These are phyloP conservation scores for Aphanocladium album DNA, from an alignment of 2,329 filamentous ascomycete genomes.

Conservation along the genomic window DNA sequence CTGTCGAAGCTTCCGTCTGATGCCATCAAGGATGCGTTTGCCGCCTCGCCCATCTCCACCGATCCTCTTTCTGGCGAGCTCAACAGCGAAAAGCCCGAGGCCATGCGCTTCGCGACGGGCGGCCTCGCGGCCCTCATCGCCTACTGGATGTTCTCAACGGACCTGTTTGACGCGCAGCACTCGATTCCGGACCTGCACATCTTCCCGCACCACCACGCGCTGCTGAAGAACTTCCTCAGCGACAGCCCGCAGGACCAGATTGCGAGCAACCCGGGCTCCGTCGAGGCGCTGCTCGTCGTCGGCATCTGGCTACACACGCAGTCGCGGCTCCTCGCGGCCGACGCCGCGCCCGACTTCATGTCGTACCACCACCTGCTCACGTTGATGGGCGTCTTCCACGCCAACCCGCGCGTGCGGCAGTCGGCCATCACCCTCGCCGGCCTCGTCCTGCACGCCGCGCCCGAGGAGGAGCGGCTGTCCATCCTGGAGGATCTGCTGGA, in stretches of 20 bases:
- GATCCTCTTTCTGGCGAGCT: slow-evolving; percentile 44
- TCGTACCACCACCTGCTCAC: slow-evolving; percentile 56
- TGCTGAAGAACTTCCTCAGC: slow-evolving; percentile 51
- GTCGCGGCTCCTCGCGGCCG: slow-evolving; percentile 35
- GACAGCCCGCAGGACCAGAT: slow-evolving; percentile 46
- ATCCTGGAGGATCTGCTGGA: slow-evolving; percentile 62
- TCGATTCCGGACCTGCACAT: slow-evolving; percentile 49
- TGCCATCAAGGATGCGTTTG: slow-evolving; percentile 42
- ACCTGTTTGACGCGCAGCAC: slow-evolving; percentile 54
- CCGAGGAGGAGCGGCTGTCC: slow-evolving; percentile 51
- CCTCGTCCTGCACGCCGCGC: slow-evolving; percentile 51
- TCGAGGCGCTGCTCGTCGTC: slow-evolving; percentile 55
- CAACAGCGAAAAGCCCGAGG: slow-evolving; percentile 41
- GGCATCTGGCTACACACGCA: slow-evolving; percentile 54
- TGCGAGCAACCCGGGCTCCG: slow-evolving; percentile 45
- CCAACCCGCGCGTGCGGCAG: slow-evolving; percentile 48
- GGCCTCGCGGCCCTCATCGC: slow-evolving; percentile 55
- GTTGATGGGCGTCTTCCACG: slow-evolving; percentile 54
- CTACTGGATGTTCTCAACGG: slow-evolving; percentile 58
- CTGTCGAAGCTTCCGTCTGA: slow-evolving; percentile 41
- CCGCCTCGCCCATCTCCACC: slow-evolving; percentile 34
- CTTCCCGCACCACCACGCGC: slow-evolving; percentile 54
- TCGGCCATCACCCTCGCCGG: slow-evolving; percentile 51
- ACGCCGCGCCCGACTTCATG: slow-evolving; percentile 45
- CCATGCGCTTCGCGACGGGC: slow-evolving; percentile 53